A percentile compares a stretch with the other conserved stretches of the same genome.
Conservation (phyloP, 2,329 filamentous ascomycete species). For the Sporothrix variecibatus region DNA sequence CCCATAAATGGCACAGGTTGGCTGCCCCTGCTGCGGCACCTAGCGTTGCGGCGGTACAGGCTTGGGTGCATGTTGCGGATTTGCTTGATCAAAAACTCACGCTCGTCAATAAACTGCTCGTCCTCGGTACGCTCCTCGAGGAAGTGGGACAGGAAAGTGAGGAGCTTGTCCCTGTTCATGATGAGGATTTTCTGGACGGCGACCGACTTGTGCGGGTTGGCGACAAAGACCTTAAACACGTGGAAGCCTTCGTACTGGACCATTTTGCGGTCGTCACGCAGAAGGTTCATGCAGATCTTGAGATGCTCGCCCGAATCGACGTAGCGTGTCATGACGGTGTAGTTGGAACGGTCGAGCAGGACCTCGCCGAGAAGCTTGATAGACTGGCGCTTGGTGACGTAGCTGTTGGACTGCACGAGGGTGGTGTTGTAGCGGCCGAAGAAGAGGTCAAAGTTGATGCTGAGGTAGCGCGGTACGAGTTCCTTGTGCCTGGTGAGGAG, state of each 20-base stretch:
- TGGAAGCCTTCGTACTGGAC: slow-evolving; percentile 99
- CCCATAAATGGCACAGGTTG: neutral
- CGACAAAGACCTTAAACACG: slow-evolving; percentile 99
- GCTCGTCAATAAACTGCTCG: slow-evolving; percentile 97
- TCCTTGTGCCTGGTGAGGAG: slow-evolving; percentile 92
- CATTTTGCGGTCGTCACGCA: slow-evolving; percentile 96
- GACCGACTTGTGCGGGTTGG: slow-evolving; percentile 96
- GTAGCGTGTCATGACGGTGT: slow-evolving; percentile 96
- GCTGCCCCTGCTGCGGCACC: slow-evolving; percentile 21
- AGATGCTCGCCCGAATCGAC: slow-evolving; percentile 94
- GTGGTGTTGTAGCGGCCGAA: slow-evolving; percentile 87
- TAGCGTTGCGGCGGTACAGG: slow-evolving; percentile 52
- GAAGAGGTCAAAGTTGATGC: slow-evolving; percentile 89
- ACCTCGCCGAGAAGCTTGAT: slow-evolving; percentile 97
- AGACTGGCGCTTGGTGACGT: slow-evolving; percentile 96
- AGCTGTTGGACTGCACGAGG: slow-evolving; percentile 88
- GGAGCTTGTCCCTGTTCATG: slow-evolving; percentile 89
- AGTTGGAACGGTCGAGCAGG: slow-evolving; percentile 90
- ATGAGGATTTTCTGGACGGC: slow-evolving; percentile 93
- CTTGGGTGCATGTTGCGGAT: slow-evolving; percentile 68
- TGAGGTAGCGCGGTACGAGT: slow-evolving; percentile 83
- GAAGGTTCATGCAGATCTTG: slow-evolving; percentile 96
- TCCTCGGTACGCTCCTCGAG: slow-evolving; percentile 94
- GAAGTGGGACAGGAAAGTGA: slow-evolving; percentile 88
- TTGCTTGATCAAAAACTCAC: slow-evolving; percentile 94